These are phyloP conservation scores for Solanum chiquidenum DNA, from an alignment of 257 asterid genomes.

Conservation along the genomic window DNA sequence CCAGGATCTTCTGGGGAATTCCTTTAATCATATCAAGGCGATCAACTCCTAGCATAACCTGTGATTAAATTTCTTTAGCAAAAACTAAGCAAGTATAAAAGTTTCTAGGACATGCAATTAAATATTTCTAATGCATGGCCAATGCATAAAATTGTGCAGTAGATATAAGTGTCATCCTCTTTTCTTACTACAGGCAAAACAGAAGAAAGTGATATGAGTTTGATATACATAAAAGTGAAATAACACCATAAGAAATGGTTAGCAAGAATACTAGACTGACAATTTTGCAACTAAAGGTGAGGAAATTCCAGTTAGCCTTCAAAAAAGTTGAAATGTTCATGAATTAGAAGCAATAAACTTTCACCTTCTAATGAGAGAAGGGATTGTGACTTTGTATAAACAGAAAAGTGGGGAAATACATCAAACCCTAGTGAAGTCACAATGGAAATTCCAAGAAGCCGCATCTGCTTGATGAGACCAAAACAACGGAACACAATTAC, in stretches of 20 bases:
- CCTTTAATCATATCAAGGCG: conserved; percentile 98
- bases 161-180: not conserved
- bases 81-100: not conserved
- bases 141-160: not conserved
- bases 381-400: not conserved
- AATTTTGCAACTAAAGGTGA: not conserved
- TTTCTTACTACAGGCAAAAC: not conserved
- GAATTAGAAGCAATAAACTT: not conserved
- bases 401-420: not conserved
- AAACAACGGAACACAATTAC: not conserved
- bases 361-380: not conserved
- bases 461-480: not conserved
- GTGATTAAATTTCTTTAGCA: conserved; percentile 10
- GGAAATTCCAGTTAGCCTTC: not conserved
- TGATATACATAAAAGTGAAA: not conserved
- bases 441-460: not conserved
- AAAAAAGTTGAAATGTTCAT: not conserved
- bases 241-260: not conserved
- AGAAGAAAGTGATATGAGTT: not conserved
- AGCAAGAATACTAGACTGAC: not conserved
- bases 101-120: not conserved
- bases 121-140: not conserved
- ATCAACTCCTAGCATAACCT: conserved; percentile 96
- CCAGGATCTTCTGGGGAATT: conserved; percentile 86
- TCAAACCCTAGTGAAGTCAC: not conserved